Evolutionary conservation across 2,329 filamentous ascomycete species (phyloP).

Genomic region (Talaromyces sp.): DNA sequence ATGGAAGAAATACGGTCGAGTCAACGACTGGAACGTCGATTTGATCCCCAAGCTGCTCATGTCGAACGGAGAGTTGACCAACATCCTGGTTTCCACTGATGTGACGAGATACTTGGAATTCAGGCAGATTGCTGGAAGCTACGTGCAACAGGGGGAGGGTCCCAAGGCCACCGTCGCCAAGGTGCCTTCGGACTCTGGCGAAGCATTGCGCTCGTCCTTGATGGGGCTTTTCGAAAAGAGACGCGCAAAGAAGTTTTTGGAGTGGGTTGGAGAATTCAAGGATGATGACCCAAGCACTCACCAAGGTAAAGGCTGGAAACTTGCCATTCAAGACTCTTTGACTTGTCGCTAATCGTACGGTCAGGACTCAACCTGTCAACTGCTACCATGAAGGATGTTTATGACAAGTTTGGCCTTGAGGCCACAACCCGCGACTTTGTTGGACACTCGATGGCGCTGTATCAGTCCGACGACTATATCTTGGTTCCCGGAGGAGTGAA

Average conservation of each 20-base stretch:
- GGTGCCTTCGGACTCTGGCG: constrained; percentile 86
- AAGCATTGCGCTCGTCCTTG: constrained; percentile 85
- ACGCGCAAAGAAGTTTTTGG: constrained; percentile 91
- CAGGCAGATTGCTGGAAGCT: constrained; percentile 92
- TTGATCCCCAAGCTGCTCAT: constrained; percentile 97
- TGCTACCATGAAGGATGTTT: constrained; percentile 95
- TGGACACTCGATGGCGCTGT: constrained; percentile 96
- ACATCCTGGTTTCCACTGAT: constrained; percentile 95
- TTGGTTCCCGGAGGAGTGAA: constrained; percentile 65
- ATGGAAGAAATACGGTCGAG: constrained; percentile 95
- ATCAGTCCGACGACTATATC: constrained; percentile 84
- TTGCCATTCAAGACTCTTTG: constrained; percentile 20
- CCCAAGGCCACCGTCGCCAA: constrained; percentile 88
- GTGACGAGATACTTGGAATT: constrained; percentile 86
- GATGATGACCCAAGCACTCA: constrained; percentile 75
- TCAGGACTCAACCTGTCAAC: constrained; percentile 71
- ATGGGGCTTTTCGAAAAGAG: constrained; percentile 99
- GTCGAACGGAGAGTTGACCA: constrained; percentile 96
- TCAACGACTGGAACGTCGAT: constrained; percentile 99
- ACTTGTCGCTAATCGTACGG: neutral
- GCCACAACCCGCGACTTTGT: constrained; percentile 87
- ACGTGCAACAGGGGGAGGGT: constrained; percentile 82
- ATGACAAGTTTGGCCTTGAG: constrained; percentile 96
- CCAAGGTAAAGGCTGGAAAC: constrained; percentile 59
- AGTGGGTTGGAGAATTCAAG: constrained; percentile 89